Percentiles rank a stretch among this genome's conserved stretches.
phyloP scores from a whole-genome alignment of 257 asterid genomes.

The Solanum boliviense region DNA sequence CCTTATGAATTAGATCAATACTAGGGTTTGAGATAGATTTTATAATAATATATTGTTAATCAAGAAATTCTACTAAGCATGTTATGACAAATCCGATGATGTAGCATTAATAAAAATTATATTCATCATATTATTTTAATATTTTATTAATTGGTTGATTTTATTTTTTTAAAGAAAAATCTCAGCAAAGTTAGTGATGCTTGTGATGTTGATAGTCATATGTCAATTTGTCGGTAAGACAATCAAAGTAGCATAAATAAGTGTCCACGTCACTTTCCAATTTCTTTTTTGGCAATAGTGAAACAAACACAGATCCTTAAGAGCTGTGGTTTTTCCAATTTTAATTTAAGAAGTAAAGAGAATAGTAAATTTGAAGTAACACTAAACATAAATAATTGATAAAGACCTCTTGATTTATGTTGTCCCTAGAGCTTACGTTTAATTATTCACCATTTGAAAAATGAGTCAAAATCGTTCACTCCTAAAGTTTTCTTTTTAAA shows the following conservation, averaged over 20 bases:
- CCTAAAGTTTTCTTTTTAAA: too few species aligned
- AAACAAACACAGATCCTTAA: too few species aligned
- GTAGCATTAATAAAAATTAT: too few species aligned
- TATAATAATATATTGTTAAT: too few species aligned
- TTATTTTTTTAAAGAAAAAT: background rate
- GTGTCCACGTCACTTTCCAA: too few species aligned
- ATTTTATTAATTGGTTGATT: background rate
- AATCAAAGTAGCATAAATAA: background rate
- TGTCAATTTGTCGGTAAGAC: background rate
- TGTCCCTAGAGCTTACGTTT: background rate
- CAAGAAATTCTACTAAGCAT: too few species aligned
- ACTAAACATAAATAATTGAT: background rate
- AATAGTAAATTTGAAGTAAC: slow-evolving; percentile 1
- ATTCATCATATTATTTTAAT: background rate
- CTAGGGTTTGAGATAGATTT: too few species aligned
- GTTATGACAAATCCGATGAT: too few species aligned
- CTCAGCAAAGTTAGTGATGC: background rate
- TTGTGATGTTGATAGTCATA: background rate
- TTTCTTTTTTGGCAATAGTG: too few species aligned
- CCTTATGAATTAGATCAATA: too few species aligned
- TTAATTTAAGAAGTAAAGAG: background rate
- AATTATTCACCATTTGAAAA: too few species aligned
- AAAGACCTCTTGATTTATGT: background rate
- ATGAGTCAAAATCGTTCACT: background rate
- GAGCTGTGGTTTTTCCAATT: background rate